Percentiles rank a stretch among this genome's conserved stretches.
These are phyloP conservation scores for Tulasnella sp. DNA, from an alignment of 768 basidiomycete species.

Conservation along the genomic window DNA sequence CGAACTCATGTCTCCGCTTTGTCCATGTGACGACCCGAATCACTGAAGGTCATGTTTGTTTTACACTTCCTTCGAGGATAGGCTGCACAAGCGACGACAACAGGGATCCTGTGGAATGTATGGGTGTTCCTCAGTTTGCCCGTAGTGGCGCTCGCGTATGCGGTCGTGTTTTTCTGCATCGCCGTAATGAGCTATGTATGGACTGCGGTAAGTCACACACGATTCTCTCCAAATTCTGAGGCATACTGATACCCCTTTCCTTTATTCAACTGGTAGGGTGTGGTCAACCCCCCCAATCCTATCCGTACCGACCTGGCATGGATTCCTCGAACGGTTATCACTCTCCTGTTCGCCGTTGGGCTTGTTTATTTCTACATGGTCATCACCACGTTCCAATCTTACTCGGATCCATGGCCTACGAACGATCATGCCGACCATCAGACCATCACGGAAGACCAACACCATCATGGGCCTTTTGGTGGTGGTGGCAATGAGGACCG, in stretches of 20 bases:
- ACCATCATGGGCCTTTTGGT: neutral
- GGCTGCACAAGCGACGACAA: constrained; percentile 14
- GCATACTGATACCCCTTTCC: neutral
- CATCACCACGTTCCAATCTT: constrained; percentile 10
- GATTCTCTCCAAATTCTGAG: neutral
- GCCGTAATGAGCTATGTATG: constrained; percentile 12
- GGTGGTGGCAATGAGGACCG: neutral
- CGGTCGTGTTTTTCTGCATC: constrained; percentile 16
- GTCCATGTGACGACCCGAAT: neutral
- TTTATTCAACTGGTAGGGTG: neutral
- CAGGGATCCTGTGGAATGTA: constrained; percentile 18
- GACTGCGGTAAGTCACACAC: constrained; percentile 10
- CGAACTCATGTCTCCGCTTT: neutral
- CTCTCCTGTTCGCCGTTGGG: constrained; percentile 8
- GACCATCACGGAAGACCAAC: too few species aligned
- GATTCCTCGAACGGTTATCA: constrained; percentile 11
- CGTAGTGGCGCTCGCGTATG: constrained; percentile 15
- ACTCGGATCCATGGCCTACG: constrained; percentile 12
- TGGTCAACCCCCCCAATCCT: neutral
- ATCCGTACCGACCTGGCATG: constrained; percentile 1
- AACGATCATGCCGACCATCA: neutral
- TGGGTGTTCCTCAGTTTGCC: constrained; percentile 19
- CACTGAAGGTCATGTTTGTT: neutral
- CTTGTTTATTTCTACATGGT: constrained; percentile 13
- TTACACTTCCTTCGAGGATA: too few species aligned